Evolutionary conservation across 106 monocot genomes (phyloP).

Genomic region (Dendrobium catenatum): DNA sequence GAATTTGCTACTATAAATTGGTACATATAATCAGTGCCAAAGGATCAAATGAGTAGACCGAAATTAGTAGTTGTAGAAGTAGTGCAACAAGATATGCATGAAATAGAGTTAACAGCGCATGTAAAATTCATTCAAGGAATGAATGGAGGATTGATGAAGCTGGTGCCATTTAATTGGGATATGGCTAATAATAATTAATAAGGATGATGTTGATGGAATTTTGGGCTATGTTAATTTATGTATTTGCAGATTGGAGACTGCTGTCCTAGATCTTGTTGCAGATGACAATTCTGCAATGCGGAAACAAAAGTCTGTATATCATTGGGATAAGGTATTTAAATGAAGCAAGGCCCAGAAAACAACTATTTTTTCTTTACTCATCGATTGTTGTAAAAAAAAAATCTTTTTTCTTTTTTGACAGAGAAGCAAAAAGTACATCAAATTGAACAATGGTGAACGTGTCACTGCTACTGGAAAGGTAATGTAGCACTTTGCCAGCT

Average conservation of each 20-base stretch:
- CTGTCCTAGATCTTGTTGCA: slow-evolving; percentile 92
- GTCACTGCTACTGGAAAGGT: slow-evolving; percentile 96
- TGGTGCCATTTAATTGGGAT: background rate
- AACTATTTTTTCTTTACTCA: background rate
- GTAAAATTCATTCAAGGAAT: background rate
- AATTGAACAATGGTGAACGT: slow-evolving; percentile 91
- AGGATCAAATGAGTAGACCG: background rate
- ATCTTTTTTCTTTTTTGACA: slow-evolving; percentile 27
- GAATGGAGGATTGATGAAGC: background rate
- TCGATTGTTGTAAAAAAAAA: background rate
- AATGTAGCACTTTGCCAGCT: slow-evolving; percentile 11
- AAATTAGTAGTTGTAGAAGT: background rate
- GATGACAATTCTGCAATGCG: slow-evolving; percentile 80
- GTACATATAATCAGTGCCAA: no score
- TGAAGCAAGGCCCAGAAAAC: no score
- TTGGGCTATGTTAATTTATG: background rate
- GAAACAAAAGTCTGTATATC: slow-evolving; percentile 76
- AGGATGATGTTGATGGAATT: background rate
- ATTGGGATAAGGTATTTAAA: slow-evolving; percentile 90
- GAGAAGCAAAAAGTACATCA: slow-evolving; percentile 90
- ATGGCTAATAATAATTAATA: background rate
- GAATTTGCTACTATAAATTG: no score
- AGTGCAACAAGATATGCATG: background rate
- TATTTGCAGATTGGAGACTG: slow-evolving; percentile 70
- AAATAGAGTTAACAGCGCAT: background rate